Evolutionary conservation across 192 early-diverging fungal species (phyloP).

Genomic region (Backusella liffmaniae): DNA sequence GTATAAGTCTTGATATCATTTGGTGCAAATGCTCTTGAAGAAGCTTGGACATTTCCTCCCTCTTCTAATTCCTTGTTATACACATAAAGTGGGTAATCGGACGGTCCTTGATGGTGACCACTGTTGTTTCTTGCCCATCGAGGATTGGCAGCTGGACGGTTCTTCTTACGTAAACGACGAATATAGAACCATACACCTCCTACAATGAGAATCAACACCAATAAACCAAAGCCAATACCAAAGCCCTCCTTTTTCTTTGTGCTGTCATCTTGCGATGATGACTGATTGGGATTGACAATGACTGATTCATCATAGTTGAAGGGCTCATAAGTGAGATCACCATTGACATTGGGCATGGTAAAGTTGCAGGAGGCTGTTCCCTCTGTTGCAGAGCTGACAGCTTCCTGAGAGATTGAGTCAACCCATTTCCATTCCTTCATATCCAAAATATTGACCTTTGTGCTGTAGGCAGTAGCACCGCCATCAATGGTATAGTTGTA

Average conservation of each 20-base stretch:
- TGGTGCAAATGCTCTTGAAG: neutral
- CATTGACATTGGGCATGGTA: neutral
- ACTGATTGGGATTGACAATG: neutral
- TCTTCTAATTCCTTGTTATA: conserved; percentile 17
- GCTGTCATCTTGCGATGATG: neutral
- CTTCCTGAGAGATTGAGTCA: neutral
- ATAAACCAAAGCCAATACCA: conserved; percentile 23
- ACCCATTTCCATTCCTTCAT: conserved; percentile 21
- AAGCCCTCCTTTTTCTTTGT: conserved; percentile 24
- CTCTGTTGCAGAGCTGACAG: neutral
- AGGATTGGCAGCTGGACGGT: conserved; percentile 19
- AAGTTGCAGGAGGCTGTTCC: neutral
- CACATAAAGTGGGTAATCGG: conserved; percentile 24
- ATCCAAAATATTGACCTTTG: conserved; percentile 21
- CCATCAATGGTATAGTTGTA: neutral
- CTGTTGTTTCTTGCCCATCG: conserved; percentile 16
- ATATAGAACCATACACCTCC: conserved; percentile 18
- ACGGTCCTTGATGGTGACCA: neutral
- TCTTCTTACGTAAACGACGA: conserved; percentile 11
- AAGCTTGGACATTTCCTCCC: neutral
- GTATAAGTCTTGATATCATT: conserved; percentile 28
- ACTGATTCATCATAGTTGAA: neutral
- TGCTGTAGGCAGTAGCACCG: neutral
- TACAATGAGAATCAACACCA: conserved; percentile 13
- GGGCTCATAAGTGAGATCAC: neutral